Evolutionary conservation across 495 filamentous ascomycete species (phyloP), one percentile per base, ranked within the genome.

Genomic region (Penicillium paradoxum): DNA sequence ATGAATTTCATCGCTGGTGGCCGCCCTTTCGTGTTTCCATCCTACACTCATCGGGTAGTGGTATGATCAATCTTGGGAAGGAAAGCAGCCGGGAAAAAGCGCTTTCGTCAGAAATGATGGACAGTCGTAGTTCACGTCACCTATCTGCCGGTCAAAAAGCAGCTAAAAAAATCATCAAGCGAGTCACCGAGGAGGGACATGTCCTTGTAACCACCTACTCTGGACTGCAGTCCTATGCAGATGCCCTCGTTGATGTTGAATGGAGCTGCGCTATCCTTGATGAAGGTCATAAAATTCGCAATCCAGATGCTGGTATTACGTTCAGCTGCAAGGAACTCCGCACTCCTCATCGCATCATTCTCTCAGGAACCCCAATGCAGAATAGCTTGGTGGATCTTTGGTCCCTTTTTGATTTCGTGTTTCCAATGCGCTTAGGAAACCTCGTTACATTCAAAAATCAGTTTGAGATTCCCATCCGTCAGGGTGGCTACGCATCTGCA

Each of bases 1-100:
- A 95, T 53, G 93, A 98, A 62, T 97, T 98, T 58, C 93, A 97
- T 67, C 82, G 84, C 21, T 98, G 93, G 93, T 97, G 93, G 93
- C 93, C 93, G 14, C 85, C 93, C 17, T 77, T 98, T 24, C 84
- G 93, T 18, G 93, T 97, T 1, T 95, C 91, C 0, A 97, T 97
- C 55, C 71, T 98, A 34, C 93, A 98, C 70, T 87, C 88, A 0
- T 96, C 92, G 17, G 93, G 93, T 8, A 96, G 90, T 62, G 93
- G 93, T 3, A 97, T 97, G 93, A 73, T 97, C 15, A 90, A 95
- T 55, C 66, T 92, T 38, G 72, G 77, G 14, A 79, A 73, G 30
- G 90, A 95, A 60, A 79, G 77, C 38, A 79, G 72, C 22, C 78
- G 84, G n/a, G 90, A 96, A 64, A 84, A 88, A 40, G 79, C 83